Base-by-base conservation (phyloP, 2,329 filamentous ascomycete species). In the Karstenula rhodostoma region DNA sequence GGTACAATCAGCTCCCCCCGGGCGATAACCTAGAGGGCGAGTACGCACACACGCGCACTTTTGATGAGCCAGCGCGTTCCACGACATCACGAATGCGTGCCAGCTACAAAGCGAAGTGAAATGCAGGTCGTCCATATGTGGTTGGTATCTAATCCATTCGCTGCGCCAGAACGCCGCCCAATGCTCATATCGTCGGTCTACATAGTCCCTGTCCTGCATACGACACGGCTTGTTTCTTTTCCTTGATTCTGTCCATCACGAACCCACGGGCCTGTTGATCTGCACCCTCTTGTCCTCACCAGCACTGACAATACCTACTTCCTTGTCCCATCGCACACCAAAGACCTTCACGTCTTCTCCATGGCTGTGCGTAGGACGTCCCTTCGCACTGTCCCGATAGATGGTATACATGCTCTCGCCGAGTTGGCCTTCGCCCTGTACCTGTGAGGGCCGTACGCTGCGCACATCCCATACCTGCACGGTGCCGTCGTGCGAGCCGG, bases 211-310 rank as follows among this genome's bases (percentile, higher is more conserved):
- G 48, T 35, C 50, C 49, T 33, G 9, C 33, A 59, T 19, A 42
- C 8, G 19, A 27, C 35, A 5, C 15, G 23, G n/a, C n/a, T n/a
- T 13, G 4, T 15, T 13, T 5, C 10, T 8, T 15, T 22, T 13
- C 13, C 25, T 32, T 9, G 6, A 6, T 22, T 29, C 29, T 22
- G 25, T 19, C 22, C 19, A 5, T 58, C 60, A 68, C 32, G 62
- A 65, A 10, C 67, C 68, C 27, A 71, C 59, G 9, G 70, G 64
- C 29, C 73, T 65, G 63, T 99, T 97, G 62, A 99, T 88, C 83
- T 99, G 95, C 71, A 99, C 89, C 81, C 87, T 89, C 82, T 95
- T 97, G 75, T 99, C 95, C 84, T 98, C 94, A 17, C 94, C 93
- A 46, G 84, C 93, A 72, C 92, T 96, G 47, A 97, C 90, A 75